Base-by-base conservation (phyloP, 371 early-diverging fungal genomes). In the Mortierella sp. region DNA sequence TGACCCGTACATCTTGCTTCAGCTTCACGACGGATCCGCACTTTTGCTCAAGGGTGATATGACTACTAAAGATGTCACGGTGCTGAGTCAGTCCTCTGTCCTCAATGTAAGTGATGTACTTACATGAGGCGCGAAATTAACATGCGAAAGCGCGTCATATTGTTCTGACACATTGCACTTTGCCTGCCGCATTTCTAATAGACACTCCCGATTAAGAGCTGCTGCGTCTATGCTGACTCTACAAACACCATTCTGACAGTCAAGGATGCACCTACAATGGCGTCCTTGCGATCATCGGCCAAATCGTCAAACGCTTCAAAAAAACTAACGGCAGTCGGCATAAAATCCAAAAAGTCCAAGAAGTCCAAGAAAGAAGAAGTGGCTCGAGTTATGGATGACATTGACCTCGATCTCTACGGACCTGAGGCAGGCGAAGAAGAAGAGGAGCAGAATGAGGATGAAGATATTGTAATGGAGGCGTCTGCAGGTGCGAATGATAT, bases 1-100 rank as follows among this genome's bases (percentile, higher is more conserved):
- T 3, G 97, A 97, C 82, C 97, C 97, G 0, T 97, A 95, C 78
- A 90, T 98, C 24, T 75, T 97, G n/a, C 79, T 98, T 11, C 89
- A 92, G 57, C 87, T 94, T 77, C 93, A 92, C 71, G 91, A 91
- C 72, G 95, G 94, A 16, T 91, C 92, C 8, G 88, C 95, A 19
- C 75, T 90, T n/a, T 81, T 95, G 21, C 88, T 95, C 19, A 89
- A 91, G 78, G 92, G 92, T 0, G 92, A 96, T 77, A 83, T 90
- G 9, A 85, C 75, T 4, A 90, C 91, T 11, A 91, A 91, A 47
- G 89, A 91, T 54, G 79, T 93, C 8, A 75, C 85, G 13, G 42
- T 87, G 42, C 74, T 89, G 3, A 82, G 80, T 42, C 80, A 90
- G 10, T 90, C 93, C 0, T 75, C 88, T 19, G 63, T 74, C 45